Base-by-base conservation (phyloP, 2,329 filamentous ascomycete genomes). In the Aspergillus sp. region DNA sequence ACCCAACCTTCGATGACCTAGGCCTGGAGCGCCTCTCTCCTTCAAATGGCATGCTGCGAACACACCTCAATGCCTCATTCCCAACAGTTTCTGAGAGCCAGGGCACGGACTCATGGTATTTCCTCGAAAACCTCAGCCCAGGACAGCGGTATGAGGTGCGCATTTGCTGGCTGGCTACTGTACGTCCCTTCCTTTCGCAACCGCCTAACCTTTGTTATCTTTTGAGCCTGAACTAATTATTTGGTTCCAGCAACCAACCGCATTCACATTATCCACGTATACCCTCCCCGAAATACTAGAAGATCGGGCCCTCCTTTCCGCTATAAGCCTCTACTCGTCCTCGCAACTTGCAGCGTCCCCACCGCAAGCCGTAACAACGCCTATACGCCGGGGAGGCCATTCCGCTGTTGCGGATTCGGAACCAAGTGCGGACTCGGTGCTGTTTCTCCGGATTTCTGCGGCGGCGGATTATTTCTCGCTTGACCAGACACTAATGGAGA, bases 91-190 rank as follows among this genome's bases (percentile, higher is more conserved):
- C 27, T 7, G 70, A 77, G 2, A 70, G 75, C 30, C 81, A 81
- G 12, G 91, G 90, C 7, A 76, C 80, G 11, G 80, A 87, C 51
- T 88, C 89, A 27, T 98, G 95, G 95, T 84, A 92, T 64, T 77
- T 93, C 7, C 83, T 99, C 5, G 83, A 89, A 56, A 78, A 82
- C 34, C 80, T 99, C 54, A 80, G 76, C n/a, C 82, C 85, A 37
- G 85, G 86, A 11, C 88, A 89, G 68, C 84, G 92, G 64, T 97
- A 98, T 80, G 95, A 99, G 79, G 83, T 96, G 49, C 87, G 95
- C 54, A 82, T 97, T 59, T 98, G 93, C 77, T 99, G 93, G 93
- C 83, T 91, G 59, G 95, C 95, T 41, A 95, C 89, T 60, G 93
- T 96, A 82, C 76, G 89, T 58, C 20, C 30, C 56, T n/a, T 19